phyloP scores from a whole-genome alignment of 2,329 filamentous ascomycete species.

The Ceratocystis albifundus region DNA sequence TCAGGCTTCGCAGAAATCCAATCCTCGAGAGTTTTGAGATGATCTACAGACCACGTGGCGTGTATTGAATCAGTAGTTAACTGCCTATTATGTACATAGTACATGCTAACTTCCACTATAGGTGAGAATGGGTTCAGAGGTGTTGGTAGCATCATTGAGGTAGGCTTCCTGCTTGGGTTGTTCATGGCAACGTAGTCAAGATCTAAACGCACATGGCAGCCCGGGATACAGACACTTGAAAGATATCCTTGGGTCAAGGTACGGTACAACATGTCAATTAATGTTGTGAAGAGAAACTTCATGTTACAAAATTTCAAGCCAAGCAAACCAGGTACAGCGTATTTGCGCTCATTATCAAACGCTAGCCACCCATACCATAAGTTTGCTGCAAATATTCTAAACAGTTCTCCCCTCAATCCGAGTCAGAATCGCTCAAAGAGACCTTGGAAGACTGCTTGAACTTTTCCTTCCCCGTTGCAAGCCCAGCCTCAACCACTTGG shows the following conservation, averaged over 20 bases:
- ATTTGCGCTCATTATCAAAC: background rate
- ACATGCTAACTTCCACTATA: conserved; percentile 25
- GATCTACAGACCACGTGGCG: conserved; percentile 62
- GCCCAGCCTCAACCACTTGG: conserved; percentile 56
- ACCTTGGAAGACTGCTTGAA: conserved; percentile 56
- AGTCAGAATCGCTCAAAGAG: conserved; percentile 16
- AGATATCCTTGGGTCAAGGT: background rate
- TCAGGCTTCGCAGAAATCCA: conserved; percentile 50
- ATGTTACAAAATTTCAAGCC: background rate
- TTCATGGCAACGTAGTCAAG: conserved; percentile 34
- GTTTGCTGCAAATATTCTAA: background rate
- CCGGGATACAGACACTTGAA: background rate
- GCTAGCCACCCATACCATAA: background rate
- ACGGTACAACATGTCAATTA: background rate
- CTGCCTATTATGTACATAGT: background rate
- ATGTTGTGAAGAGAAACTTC: background rate
- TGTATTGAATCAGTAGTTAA: conserved; percentile 28
- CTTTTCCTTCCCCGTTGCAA: conserved; percentile 58
- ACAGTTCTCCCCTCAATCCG: conserved; percentile 9
- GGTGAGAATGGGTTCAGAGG: conserved; percentile 55
- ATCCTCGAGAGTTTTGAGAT: conserved; percentile 67
- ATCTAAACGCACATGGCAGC: background rate
- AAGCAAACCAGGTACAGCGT: background rate
- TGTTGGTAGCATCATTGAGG: conserved; percentile 58
- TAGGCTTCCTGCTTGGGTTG: conserved; percentile 63